Base-by-base conservation (phyloP, 2,329 filamentous ascomycete genomes). In the Westerdykella ornata region DNA sequence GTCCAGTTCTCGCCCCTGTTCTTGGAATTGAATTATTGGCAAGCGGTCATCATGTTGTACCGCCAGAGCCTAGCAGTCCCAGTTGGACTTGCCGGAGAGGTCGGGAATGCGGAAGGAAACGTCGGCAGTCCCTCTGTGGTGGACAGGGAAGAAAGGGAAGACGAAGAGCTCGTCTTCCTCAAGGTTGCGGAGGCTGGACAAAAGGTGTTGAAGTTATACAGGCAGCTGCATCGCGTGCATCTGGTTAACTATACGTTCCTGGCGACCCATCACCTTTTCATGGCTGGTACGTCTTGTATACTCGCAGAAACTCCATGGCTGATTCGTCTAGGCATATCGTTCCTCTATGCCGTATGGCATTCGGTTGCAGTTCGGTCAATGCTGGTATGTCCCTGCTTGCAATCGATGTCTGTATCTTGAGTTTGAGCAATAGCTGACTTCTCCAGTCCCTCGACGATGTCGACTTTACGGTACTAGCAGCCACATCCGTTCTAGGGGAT, bases 281-380 rank as follows among this genome's bases (percentile, higher is more conserved):
- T 95, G 85, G 90, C 90, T 19, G 90, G 89, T 68, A 83, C 59
- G 72, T 59, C 12, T 34, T 42, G 28, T 48, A 39, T 47, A 43
- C 39, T 44, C 38, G 37, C 38, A 15, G 35, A 26, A 16, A 32
- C 13, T 32, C 19, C n/a, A 26, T 4, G 44, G 44, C 56, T 54
- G 44, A 52, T 46, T 36, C 17, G 16, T 30, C 34, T 53, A 80
- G 78, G 78, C 37, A 82, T 97, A 44, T 94, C 90, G 17, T 97
- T 96, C 65, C 75, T 97, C 2, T 97, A 96, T 66, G 89, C 92
- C 15, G 92, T 97, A 43, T 97, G 90, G 90, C 90, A 97, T 67
- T 96, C 90, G 9, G 81, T 87, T 5, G 77, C 87, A 40, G 90
- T 97, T 37, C 80, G 90, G 84, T 62, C 81, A 86, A 42, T 71